phyloP scores from a whole-genome alignment of 2,329 filamentous ascomycete species.

The Thielaviopsis ethacetica region DNA sequence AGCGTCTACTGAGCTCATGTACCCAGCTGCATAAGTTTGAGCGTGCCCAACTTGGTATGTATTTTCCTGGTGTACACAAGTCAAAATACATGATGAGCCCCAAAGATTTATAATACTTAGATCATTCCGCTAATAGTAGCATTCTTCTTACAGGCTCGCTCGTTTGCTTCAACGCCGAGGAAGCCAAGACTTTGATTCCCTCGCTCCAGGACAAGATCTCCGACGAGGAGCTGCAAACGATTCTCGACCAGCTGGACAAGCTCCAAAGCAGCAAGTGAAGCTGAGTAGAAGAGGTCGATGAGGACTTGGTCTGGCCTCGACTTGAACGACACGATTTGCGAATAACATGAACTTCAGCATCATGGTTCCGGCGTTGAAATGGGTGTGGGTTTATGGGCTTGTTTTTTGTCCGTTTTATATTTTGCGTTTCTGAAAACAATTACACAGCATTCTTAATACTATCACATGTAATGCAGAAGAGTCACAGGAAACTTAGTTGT shows the following conservation, averaged over 20 bases:
- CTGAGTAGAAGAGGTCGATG: background rate
- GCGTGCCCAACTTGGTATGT: constrained; percentile 70
- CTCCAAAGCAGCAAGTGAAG: constrained; percentile 28
- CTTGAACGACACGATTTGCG: background rate
- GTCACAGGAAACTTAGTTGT: background rate
- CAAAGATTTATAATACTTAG: too few species aligned
- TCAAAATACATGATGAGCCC: background rate
- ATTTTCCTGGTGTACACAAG: background rate
- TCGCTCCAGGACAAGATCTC: constrained; percentile 76
- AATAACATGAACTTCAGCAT: background rate
- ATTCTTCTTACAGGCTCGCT: constrained; percentile 49
- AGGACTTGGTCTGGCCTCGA: background rate
- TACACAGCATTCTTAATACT: background rate
- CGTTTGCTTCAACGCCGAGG: constrained; percentile 82
- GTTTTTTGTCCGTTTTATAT: background rate
- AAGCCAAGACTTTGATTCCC: constrained; percentile 91
- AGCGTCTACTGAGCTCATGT: constrained; percentile 65
- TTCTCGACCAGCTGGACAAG: constrained; percentile 84
- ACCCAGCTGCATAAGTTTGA: constrained; percentile 81
- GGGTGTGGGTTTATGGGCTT: background rate
- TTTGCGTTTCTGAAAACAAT: background rate
- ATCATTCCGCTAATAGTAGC: constrained; percentile 2
- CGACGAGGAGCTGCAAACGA: constrained; percentile 72
- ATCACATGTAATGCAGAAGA: background rate
- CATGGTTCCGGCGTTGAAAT: constrained; percentile 5